phyloP scores from a whole-genome alignment of 2,329 filamentous ascomycete genomes.

The Pseudopyricularia cyperi region DNA sequence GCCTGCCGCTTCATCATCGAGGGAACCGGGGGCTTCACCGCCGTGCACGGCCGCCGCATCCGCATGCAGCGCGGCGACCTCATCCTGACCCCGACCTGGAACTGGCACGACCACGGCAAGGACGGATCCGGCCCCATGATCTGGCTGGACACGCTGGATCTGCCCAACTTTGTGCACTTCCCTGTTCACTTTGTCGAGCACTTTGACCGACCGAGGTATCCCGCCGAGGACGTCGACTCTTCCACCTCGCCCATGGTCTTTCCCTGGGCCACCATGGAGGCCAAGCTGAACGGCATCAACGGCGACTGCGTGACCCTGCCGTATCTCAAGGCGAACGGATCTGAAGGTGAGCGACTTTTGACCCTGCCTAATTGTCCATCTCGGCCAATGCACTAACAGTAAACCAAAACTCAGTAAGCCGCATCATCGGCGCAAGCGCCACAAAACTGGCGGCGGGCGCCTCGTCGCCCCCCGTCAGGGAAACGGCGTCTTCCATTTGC shows the following conservation, averaged over 20 bases:
- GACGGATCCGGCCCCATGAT: constrained; percentile 38
- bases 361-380: background rate
- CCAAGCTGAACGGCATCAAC: constrained; percentile 18
- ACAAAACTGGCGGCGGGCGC: constrained; percentile 25
- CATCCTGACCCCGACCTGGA: constrained; percentile 41
- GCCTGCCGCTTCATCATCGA: constrained; percentile 43
- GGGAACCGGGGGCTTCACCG: constrained; percentile 38
- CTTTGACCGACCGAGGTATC: constrained; percentile 28
- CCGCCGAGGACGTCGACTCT: constrained; percentile 23
- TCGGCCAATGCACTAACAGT: background rate
- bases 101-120: constrained; percentile 44
- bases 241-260: constrained; percentile 29
- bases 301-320: constrained; percentile 15
- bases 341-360: constrained; percentile 13
- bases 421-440: constrained; percentile 32
- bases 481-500: constrained; percentile 39
- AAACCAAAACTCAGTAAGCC: constrained; percentile 19
- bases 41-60: constrained; percentile 35
- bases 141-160: constrained; percentile 41
- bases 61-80: constrained; percentile 37
- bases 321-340: constrained; percentile 18
- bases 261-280: constrained; percentile 32
- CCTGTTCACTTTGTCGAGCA: constrained; percentile 41
- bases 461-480: constrained; percentile 23
- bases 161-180: constrained; percentile 34